These are phyloP conservation scores for Trametes polyzona DNA, from an alignment of 1,284 basidiomycete species.

Conservation along the genomic window DNA sequence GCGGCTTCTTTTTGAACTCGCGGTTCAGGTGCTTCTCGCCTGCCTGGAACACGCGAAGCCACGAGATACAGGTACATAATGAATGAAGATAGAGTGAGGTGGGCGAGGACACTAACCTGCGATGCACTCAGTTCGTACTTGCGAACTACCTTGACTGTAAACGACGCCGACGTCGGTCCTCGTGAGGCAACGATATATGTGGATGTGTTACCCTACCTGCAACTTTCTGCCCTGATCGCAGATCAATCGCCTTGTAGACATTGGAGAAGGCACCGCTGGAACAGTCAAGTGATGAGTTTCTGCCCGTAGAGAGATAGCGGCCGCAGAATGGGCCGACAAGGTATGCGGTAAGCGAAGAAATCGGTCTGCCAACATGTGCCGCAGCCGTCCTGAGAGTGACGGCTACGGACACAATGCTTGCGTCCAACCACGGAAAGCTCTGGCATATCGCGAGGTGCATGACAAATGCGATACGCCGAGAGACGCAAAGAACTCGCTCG, in stretches of 20 bases:
- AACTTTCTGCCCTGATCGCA: constrained; percentile 78
- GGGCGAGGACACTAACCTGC: constrained; percentile 74
- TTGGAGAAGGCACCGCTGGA: constrained; percentile 95
- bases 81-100: constrained; percentile 37
- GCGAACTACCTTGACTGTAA: constrained; percentile 91
- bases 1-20: constrained; percentile 94
- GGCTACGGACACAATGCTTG: too few species aligned
- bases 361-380: neutral
- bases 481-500: neutral
- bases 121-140: constrained; percentile 95
- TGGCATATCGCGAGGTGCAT: too few species aligned
- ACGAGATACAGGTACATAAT: constrained; percentile 30
- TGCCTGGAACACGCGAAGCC: constrained; percentile 53
- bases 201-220: constrained; percentile 62
- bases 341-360: too few species aligned
- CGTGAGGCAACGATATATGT: constrained; percentile 9
- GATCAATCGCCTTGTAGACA: constrained; percentile 93
- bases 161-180: constrained; percentile 10
- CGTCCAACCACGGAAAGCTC: too few species aligned
- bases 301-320: neutral
- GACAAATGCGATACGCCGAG: neutral
- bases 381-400: too few species aligned
- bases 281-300: constrained; percentile 3
- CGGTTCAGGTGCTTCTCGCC: constrained; percentile 91
- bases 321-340: too few species aligned